Percentiles rank a stretch among this genome's conserved stretches.
Conservation (phyloP, 108 stramenopile genomes). For the Pseudonitzschia multistriata region DNA sequence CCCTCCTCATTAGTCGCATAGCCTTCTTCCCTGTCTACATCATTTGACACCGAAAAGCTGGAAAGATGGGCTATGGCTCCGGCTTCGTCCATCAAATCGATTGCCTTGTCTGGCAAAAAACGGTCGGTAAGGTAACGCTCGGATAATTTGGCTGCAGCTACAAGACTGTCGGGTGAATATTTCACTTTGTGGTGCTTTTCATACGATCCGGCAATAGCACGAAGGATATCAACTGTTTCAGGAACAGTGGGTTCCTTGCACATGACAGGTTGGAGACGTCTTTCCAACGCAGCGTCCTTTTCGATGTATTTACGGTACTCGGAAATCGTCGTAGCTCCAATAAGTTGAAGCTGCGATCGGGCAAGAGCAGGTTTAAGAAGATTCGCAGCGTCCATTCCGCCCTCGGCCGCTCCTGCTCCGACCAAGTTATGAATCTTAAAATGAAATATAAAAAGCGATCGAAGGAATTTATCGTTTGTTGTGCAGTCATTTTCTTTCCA, state of each 20-base stretch:
- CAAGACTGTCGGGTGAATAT: slow-evolving; percentile 56
- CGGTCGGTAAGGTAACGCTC: slow-evolving; percentile 82
- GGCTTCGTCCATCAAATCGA: slow-evolving; percentile 97
- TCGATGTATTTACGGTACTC: slow-evolving; percentile 93
- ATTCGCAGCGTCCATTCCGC: slow-evolving; percentile 91
- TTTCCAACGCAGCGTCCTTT: slow-evolving; percentile 89
- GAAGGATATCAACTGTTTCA: slow-evolving; percentile 74
- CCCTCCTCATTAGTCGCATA: too few relatives aligned
- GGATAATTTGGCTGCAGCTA: slow-evolving; percentile 65
- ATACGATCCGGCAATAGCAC: slow-evolving; percentile 69
- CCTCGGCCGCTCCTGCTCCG: slow-evolving; percentile 84
- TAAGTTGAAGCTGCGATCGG: slow-evolving; percentile 77
- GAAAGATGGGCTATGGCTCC: slow-evolving; percentile 91
- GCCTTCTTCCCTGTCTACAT: slow-evolving; percentile 26
- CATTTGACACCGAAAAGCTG: slow-evolving; percentile 20
- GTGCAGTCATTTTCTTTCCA: slow-evolving; percentile 58
- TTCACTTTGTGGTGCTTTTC: slow-evolving; percentile 72
- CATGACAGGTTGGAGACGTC: slow-evolving; percentile 84
- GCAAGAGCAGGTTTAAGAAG: slow-evolving; percentile 90
- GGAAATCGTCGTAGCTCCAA: slow-evolving; percentile 88
- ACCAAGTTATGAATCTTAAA: slow-evolving; percentile 62
- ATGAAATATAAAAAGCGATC: background rate
- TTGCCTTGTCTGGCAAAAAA: slow-evolving; percentile 86
- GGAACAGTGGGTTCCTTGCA: slow-evolving; percentile 81
- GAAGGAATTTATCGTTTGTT: slow-evolving; percentile 44